phyloP scores from a whole-genome alignment of 257 asterid species.

The Solanum piurae region DNA sequence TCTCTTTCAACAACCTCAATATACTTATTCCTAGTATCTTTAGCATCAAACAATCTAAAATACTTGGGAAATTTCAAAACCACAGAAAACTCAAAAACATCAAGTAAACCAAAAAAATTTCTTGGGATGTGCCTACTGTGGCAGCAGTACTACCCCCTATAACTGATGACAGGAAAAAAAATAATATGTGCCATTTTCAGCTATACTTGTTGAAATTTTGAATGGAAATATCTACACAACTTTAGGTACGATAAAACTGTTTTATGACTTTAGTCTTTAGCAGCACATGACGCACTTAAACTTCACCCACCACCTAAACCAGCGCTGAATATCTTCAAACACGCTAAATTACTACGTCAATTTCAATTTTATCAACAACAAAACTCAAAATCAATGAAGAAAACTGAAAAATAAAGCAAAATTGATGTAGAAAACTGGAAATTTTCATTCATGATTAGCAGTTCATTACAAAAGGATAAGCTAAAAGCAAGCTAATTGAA shows the following conservation, averaged over 20 bases:
- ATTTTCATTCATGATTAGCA: no score
- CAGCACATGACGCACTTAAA: background rate
- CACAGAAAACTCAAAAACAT: conserved; percentile 68
- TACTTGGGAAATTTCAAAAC: conserved; percentile 47
- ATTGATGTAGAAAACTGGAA: no score
- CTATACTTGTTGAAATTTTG: background rate
- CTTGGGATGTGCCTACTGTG: conserved; percentile 45
- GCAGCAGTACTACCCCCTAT: no score
- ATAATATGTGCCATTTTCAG: conserved; percentile 20
- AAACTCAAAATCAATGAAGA: background rate
- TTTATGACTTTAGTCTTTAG: background rate
- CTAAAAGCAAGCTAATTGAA: no score
- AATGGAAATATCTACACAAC: background rate
- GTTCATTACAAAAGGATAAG: no score
- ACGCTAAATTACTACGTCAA: background rate
- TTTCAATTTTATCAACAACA: background rate
- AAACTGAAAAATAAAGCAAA: no score
- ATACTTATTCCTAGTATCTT: conserved; percentile 72
- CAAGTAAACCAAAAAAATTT: conserved; percentile 66
- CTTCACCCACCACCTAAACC: background rate
- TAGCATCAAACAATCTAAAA: conserved; percentile 70
- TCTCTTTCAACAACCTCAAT: conserved; percentile 58
- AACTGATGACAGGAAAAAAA: no score
- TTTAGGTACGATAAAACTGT: background rate
- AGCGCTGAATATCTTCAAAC: background rate